Percentiles rank a stretch among this genome's conserved stretches.
Evolutionary conservation across 208 protist species (phyloP).

Genomic region (Leptomonas seymouri): DNA sequence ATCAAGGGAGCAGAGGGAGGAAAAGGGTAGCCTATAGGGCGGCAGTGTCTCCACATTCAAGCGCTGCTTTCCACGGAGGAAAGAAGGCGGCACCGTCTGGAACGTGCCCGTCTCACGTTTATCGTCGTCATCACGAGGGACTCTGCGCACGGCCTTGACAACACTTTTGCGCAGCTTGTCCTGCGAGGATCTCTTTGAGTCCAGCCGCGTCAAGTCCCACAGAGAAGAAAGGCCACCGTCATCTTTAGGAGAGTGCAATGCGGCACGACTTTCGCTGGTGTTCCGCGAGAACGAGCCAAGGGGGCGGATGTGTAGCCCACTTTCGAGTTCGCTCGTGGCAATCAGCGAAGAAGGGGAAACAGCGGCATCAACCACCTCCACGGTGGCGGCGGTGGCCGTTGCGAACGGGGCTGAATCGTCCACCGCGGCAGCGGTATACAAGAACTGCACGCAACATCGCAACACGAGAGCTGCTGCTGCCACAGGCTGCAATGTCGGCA

Average conservation of each 20-base stretch:
- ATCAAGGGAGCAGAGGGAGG: background rate
- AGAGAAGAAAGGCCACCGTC: background rate
- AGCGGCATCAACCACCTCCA: slow-evolving; percentile 1
- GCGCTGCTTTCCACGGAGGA: too few species aligned
- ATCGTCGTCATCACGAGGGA: background rate
- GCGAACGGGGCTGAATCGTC: background rate
- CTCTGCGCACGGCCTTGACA: slow-evolving; percentile 10
- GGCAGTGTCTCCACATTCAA: too few species aligned
- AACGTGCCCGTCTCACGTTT: background rate
- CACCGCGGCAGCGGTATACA: background rate
- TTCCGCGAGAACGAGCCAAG: background rate
- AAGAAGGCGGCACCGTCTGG: background rate
- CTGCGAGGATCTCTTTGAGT: background rate
- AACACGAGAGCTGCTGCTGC: background rate
- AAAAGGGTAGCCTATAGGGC: slow-evolving; percentile 12
- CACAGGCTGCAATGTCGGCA: background rate
- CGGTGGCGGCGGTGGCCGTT: background rate
- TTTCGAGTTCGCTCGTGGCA: background rate
- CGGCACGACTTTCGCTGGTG: background rate
- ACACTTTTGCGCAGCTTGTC: background rate
- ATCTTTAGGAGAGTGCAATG: background rate
- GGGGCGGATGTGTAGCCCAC: slow-evolving; percentile 6
- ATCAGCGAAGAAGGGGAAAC: background rate
- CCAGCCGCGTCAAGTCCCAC: background rate
- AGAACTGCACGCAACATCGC: slow-evolving; percentile 9